These are phyloP conservation scores for Nectriaceae sp. DNA, from an alignment of 2,329 filamentous ascomycete species.

Conservation along the genomic window DNA sequence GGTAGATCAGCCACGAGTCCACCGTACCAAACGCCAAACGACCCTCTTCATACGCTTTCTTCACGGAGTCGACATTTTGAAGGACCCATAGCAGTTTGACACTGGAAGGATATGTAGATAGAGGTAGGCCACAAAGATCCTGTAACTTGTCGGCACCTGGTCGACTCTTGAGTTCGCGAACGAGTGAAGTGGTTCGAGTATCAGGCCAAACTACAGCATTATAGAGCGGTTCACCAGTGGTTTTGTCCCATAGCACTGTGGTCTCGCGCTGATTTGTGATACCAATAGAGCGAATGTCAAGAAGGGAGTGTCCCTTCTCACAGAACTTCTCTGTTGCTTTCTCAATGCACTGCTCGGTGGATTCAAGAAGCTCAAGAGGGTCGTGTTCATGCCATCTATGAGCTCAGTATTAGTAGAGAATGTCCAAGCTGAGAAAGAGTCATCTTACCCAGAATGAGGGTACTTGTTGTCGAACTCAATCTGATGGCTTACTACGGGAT, in stretches of 20 bases:
- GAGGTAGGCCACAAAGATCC: slow-evolving; percentile 74
- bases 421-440: not conserved
- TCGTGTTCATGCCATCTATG: slow-evolving; percentile 88
- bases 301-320: slow-evolving; percentile 65
- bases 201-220: slow-evolving; percentile 92
- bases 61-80: slow-evolving; percentile 67
- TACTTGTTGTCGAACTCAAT: slow-evolving; percentile 85
- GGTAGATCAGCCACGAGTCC: slow-evolving; percentile 86
- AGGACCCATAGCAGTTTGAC: slow-evolving; percentile 86
- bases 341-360: slow-evolving; percentile 79
- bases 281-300: slow-evolving; percentile 75
- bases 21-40: slow-evolving; percentile 83
- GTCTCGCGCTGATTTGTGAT: slow-evolving; percentile 93
- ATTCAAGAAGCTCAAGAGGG: slow-evolving; percentile 72
- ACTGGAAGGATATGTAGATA: slow-evolving; percentile 86
- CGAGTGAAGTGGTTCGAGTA: slow-evolving; percentile 71
- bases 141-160: slow-evolving; percentile 69
- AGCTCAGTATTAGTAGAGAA: slow-evolving; percentile 6
- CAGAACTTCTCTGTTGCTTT: slow-evolving; percentile 72
- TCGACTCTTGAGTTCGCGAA: slow-evolving; percentile 72
- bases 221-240: slow-evolving; percentile 77
- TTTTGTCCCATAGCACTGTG: slow-evolving; percentile 79
- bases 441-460: slow-evolving; percentile 77
- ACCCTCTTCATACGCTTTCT: slow-evolving; percentile 73
- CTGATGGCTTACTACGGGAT: slow-evolving; percentile 80